Percentiles rank a stretch among this genome's conserved stretches.
Evolutionary conservation across 2,329 filamentous ascomycete genomes (phyloP).

Genomic region (Tolypocladium cylindrosporum): DNA sequence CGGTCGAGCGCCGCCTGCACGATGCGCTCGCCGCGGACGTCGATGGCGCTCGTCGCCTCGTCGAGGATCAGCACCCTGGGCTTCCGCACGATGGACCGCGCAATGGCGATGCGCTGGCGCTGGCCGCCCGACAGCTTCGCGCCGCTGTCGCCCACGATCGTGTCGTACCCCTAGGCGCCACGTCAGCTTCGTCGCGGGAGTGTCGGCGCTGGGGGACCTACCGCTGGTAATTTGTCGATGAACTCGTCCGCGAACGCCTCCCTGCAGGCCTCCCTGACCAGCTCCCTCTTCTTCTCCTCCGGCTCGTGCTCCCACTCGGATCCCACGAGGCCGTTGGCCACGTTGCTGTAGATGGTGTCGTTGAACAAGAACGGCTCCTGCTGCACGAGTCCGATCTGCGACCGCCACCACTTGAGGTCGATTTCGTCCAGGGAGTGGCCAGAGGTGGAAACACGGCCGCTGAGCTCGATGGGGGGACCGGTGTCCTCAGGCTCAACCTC

Average conservation of each 20-base stretch:
- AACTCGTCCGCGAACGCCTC: constrained; percentile 64
- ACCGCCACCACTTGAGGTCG: constrained; percentile 53
- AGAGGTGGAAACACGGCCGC: constrained; percentile 38
- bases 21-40: constrained; percentile 43
- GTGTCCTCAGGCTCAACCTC: constrained; percentile 24
- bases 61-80: constrained; percentile 66
- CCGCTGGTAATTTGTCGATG: constrained; percentile 50
- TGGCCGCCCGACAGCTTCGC: constrained; percentile 77
- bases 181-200: background rate
- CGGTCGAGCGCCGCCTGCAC: constrained; percentile 56
- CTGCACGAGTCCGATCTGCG: constrained; percentile 55
- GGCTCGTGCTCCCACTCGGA: constrained; percentile 41
- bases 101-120: constrained; percentile 72
- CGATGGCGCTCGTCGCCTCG: constrained; percentile 63
- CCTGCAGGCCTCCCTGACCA: constrained; percentile 54
- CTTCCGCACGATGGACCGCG: constrained; percentile 61
- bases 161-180: constrained; percentile 52
- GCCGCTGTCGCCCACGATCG: constrained; percentile 65
- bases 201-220: constrained; percentile 15
- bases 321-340: constrained; percentile 47
- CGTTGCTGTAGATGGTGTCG: constrained; percentile 52
- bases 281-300: constrained; percentile 43
- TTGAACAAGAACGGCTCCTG: constrained; percentile 63
- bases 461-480: constrained; percentile 34
- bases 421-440: constrained; percentile 44